Evolutionary conservation across 1,284 basidiomycete species (phyloP), one percentile per base, ranked within the genome.

Genomic region (Tilletia walkeri): DNA sequence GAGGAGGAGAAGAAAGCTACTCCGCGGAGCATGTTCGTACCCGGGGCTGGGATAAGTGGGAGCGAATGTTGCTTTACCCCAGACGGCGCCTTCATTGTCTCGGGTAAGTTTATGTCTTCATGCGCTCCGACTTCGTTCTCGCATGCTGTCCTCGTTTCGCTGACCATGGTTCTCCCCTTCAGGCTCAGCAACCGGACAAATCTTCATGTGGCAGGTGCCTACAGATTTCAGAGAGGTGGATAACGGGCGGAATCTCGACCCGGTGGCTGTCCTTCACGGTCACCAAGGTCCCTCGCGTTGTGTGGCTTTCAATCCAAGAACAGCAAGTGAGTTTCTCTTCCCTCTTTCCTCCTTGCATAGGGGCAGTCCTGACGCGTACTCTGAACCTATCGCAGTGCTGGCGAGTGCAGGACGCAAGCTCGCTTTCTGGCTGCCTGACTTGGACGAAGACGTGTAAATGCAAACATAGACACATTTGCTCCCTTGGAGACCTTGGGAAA

Each of bases 21-120:
- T 7, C 45, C 79, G n/a, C 74, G 75, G 16, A 80, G 24, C 20
- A 56, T 56, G 54, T 56, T 80, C 72, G 76, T 80, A 7, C 73
- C 79, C 0, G 75, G 78, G 48, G 76, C 79, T 1, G 81, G 80
- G n/a, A 76, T 77, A 65, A 82, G 80, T 38, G 81, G 81, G 0
- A 72, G 78, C 41, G 81, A 82, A 53, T 63, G 75, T 4, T 75
- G 77, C 71, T 82, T 80, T 79, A 75, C 76, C 10, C 78, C 81
- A 0, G 80, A 82, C 50, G 81, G 81, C 18, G 76, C 74, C 16
- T 81, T 73, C 72, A 76, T 82, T 14, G 34, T 81, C 30, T 73
- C 78, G 0, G 79, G 79, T 66, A 9, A 45, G 70, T 56, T n/a
- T 68, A 59, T 50, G 56, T 78, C 24, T 65, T 67, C 38, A 4